phyloP scores from a whole-genome alignment of 257 asterid species.

The Paulownia fortunei region DNA sequence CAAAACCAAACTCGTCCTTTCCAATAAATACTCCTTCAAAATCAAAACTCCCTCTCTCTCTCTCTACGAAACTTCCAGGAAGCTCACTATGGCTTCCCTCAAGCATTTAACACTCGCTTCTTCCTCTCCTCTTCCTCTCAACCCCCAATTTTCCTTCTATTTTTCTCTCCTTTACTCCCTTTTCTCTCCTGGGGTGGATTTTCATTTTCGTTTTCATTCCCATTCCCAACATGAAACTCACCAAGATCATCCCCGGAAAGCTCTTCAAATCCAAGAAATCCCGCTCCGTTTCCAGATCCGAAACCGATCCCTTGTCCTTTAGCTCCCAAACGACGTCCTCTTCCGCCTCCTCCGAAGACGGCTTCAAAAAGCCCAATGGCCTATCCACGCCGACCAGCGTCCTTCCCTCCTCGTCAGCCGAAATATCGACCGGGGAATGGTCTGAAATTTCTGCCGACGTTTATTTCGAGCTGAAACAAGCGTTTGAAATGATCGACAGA shows the following conservation, averaged over 20 bases:
- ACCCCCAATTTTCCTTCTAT: slow-evolving; percentile 14
- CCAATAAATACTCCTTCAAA: slow-evolving; percentile 33
- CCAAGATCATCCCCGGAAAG: slow-evolving; percentile 49
- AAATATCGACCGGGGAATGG: slow-evolving; percentile 53
- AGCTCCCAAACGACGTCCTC: slow-evolving; percentile 50
- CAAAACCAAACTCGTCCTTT: background rate
- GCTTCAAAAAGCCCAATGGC: slow-evolving; percentile 43
- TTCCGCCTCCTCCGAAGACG: slow-evolving; percentile 43
- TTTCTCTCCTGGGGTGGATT: slow-evolving; percentile 28
- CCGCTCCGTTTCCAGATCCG: slow-evolving; percentile 53
- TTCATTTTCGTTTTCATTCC: background rate
- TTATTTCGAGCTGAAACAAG: slow-evolving; percentile 54
- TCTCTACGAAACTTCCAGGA: slow-evolving; percentile 50
- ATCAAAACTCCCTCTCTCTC: slow-evolving; percentile 26
- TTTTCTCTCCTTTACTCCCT: background rate
- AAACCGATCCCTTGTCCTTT: slow-evolving; percentile 49
- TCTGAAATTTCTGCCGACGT: slow-evolving; percentile 46
- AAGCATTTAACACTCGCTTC: slow-evolving; percentile 47
- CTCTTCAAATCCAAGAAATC: slow-evolving; percentile 48
- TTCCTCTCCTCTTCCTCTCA: slow-evolving; percentile 43
- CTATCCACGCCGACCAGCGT: slow-evolving; percentile 77
- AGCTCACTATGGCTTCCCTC: slow-evolving; percentile 41
- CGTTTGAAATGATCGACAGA: slow-evolving; percentile 72
- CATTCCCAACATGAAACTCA: slow-evolving; percentile 51
- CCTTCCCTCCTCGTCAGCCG: slow-evolving; percentile 49